phyloP scores from a whole-genome alignment of 805 yeast genomes.

The Candida takata region DNA sequence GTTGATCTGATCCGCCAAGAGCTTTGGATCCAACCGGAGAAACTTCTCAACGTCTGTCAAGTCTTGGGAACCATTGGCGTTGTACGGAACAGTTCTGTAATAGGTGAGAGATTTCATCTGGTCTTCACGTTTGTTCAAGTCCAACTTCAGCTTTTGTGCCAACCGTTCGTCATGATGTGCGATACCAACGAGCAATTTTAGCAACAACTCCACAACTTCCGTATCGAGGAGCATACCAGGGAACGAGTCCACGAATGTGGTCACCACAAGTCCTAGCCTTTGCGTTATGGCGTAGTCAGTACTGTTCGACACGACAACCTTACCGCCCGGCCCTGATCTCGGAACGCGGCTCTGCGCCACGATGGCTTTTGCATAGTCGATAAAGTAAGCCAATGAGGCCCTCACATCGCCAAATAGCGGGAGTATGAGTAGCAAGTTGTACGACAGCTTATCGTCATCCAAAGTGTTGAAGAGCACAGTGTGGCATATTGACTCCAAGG shows the following conservation, averaged over 20 bases:
- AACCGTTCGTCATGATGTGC: conserved; percentile 41
- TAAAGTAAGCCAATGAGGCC: conserved; percentile 37
- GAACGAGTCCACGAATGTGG: conserved; percentile 50
- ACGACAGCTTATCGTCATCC: conserved; percentile 31
- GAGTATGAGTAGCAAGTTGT: conserved; percentile 41
- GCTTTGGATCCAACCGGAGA: conserved; percentile 43
- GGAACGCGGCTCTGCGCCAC: conserved; percentile 6
- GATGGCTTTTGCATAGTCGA: conserved; percentile 29
- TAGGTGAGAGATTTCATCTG: conserved; percentile 31
- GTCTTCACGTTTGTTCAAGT: conserved; percentile 46
- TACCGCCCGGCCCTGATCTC: conserved; percentile 12
- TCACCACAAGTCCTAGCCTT: conserved; percentile 47
- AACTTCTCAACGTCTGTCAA: conserved; percentile 38
- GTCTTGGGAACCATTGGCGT: conserved; percentile 20
- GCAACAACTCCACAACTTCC: conserved; percentile 49
- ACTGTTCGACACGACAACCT: conserved; percentile 23
- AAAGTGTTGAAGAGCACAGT: conserved; percentile 51
- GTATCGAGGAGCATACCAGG: conserved; percentile 66
- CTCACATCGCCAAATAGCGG: conserved; percentile 48
- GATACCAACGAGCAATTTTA: conserved; percentile 43
- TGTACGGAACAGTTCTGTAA: conserved; percentile 17
- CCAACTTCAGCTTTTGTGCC: conserved; percentile 44
- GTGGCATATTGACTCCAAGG: conserved; percentile 73
- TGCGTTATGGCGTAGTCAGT: conserved; percentile 37
- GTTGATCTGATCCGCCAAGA: conserved; percentile 58